Evolutionary conservation across 2,329 filamentous ascomycete species (phyloP).

Genomic region (Penicillium sp.): DNA sequence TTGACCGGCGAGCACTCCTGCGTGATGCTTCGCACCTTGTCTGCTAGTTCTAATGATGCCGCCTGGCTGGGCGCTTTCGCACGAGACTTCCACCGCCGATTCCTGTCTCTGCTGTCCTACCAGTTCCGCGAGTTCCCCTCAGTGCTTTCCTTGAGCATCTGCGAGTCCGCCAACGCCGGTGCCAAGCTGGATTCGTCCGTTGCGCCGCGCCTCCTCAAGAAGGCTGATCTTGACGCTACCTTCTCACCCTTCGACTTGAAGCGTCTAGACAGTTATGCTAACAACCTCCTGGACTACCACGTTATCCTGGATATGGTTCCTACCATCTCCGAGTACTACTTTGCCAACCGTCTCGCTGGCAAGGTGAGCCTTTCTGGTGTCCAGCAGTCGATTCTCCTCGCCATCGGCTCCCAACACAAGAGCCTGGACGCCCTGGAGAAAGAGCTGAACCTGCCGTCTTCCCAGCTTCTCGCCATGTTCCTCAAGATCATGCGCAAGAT

Average conservation of each 20-base stretch:
- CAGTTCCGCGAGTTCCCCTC: slow-evolving; percentile 82
- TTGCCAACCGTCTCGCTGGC: slow-evolving; percentile 66
- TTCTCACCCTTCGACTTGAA: slow-evolving; percentile 93
- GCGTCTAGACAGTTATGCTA: slow-evolving; percentile 88
- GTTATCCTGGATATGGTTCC: slow-evolving; percentile 93
- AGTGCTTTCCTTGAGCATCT: slow-evolving; percentile 75
- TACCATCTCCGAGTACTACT: slow-evolving; percentile 75
- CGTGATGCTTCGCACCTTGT: slow-evolving; percentile 85
- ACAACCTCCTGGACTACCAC: slow-evolving; percentile 96
- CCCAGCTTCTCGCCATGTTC: slow-evolving; percentile 91
- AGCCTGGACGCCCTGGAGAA: slow-evolving; percentile 73
- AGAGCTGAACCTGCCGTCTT: slow-evolving; percentile 68
- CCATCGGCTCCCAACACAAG: slow-evolving; percentile 86
- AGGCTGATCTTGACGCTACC: slow-evolving; percentile 68
- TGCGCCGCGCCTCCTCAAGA: slow-evolving; percentile 57
- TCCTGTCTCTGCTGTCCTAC: slow-evolving; percentile 82
- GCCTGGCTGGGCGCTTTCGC: slow-evolving; percentile 89
- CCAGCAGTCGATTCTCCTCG: slow-evolving; percentile 82
- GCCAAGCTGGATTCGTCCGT: slow-evolving; percentile 61
- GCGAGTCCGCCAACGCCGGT: slow-evolving; percentile 74
- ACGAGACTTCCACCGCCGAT: slow-evolving; percentile 90
- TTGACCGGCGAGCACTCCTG: slow-evolving; percentile 96
- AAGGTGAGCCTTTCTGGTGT: slow-evolving; percentile 71
- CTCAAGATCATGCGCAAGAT: slow-evolving; percentile 93
- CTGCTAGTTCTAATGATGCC: slow-evolving; percentile 57